Evolutionary conservation across 2,329 filamentous ascomycete species (phyloP).

Genomic region (Fusarium sp.): DNA sequence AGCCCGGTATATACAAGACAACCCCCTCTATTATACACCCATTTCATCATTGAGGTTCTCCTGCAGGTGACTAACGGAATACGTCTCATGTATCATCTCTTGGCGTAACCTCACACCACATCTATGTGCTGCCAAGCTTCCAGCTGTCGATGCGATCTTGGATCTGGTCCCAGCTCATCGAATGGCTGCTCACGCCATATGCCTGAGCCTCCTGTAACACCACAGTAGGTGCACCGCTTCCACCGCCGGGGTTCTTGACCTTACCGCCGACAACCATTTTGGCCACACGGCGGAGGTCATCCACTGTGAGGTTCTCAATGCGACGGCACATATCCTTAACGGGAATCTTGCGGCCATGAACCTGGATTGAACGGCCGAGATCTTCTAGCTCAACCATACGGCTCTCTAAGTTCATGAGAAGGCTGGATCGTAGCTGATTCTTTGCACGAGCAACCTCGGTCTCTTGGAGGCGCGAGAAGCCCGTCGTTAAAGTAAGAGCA

Average conservation of each 20-base stretch:
- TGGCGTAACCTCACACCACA: not conserved
- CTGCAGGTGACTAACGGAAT: not conserved
- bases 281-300: conserved; percentile 86
- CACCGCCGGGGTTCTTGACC: conserved; percentile 79
- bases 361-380: conserved; percentile 92
- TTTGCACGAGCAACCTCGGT: conserved; percentile 92
- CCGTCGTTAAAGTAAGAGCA: conserved; percentile 79
- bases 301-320: conserved; percentile 84
- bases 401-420: conserved; percentile 97
- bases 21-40: conserved; percentile 44
- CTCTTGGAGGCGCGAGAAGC: conserved; percentile 77
- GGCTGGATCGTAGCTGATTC: conserved; percentile 90
- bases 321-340: conserved; percentile 92
- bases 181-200: conserved; percentile 73
- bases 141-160: conserved; percentile 87
- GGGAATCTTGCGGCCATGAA: conserved; percentile 93
- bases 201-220: conserved; percentile 92
- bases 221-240: conserved; percentile 91
- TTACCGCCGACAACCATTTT: conserved; percentile 80
- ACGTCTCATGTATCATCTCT: not conserved
- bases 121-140: conserved; percentile 75
- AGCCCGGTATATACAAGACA: conserved; percentile 35
- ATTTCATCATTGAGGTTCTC: conserved; percentile 12
- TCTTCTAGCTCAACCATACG: conserved; percentile 98
- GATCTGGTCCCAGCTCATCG: conserved; percentile 88